Evolutionary conservation across 805 yeast genomes (phyloP).

Genomic region (Kazachstania africana): DNA sequence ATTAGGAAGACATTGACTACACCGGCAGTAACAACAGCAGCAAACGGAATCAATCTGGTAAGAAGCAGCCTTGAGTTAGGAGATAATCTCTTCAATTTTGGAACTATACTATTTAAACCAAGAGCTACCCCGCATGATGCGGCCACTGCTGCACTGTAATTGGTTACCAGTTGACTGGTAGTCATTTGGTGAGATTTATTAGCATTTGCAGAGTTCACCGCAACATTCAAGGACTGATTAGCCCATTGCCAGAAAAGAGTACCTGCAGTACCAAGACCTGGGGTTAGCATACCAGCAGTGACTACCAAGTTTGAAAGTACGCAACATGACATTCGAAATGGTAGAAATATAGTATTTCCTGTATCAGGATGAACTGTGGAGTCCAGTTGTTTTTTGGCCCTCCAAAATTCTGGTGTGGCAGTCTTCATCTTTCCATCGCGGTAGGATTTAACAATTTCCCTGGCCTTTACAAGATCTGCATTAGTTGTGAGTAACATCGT

Average conservation of each 20-base stretch:
- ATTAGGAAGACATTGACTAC: constrained; percentile 89
- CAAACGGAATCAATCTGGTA: constrained; percentile 90
- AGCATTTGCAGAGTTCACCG: constrained; percentile 91
- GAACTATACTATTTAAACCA: constrained; percentile 87
- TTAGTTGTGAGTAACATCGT: constrained; percentile 68
- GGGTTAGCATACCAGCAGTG: constrained; percentile 96
- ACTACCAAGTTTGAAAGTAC: constrained; percentile 89
- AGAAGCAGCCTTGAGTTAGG: constrained; percentile 60
- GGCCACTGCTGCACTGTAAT: constrained; percentile 78
- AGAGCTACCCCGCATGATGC: constrained; percentile 94
- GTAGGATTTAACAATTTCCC: constrained; percentile 54
- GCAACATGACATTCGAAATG: constrained; percentile 95
- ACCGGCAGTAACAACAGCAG: constrained; percentile 97
- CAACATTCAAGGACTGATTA: constrained; percentile 92
- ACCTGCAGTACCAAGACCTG: constrained; percentile 79
- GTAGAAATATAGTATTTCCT: constrained; percentile 82
- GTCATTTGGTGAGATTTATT: constrained; percentile 89
- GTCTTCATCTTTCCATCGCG: constrained; percentile 51
- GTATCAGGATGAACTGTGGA: constrained; percentile 95
- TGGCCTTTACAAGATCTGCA: constrained; percentile 52
- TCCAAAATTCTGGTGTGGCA: constrained; percentile 80
- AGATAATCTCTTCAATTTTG: constrained; percentile 59
- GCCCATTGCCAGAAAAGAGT: constrained; percentile 97
- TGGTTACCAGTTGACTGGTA: constrained; percentile 61
- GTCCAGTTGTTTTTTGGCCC: constrained; percentile 75